Base-by-base conservation (phyloP, 495 filamentous ascomycete genomes). In the Pyrenopolyporus hunteri region DNA sequence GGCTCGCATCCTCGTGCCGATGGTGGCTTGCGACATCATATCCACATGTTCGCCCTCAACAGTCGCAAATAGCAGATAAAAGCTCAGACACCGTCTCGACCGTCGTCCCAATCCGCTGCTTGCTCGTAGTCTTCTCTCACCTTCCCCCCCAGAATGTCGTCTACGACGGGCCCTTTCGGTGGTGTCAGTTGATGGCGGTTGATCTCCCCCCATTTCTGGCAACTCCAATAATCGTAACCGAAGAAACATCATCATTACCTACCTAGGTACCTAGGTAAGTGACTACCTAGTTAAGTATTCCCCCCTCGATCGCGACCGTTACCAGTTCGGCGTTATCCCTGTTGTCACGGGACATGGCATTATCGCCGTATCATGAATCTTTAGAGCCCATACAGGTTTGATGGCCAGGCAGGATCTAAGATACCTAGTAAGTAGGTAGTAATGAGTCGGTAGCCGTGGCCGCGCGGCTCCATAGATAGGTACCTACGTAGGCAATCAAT, bases 271-370 rank as follows among this genome's bases (percentile, higher is more conserved):
- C n/a, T n/a, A 10, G 3, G 0, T 23, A 23, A 22, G 13, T 17
- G 23, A 42, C 23, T 11, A 42, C 19, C 13, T 42, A n/a, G 10
- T 23, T 11, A 42, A 42, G 20, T 42, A 23, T 17, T 36, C 32
- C 57, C 53, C 63, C 56, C 63, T 66, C 42, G 63, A 60, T 57
- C 32, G 51, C 42, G 63, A 48, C 52, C 33, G n/a, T 52, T 36
- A 14, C 22, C 46, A 40, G 16, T 43, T 65, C 32, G 17, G 46
- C 32, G 6, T 10, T 29, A 36, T 40, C 43, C 63, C 40, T 49
- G 9, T 56, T 4, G 11, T 20, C 1, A 20, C 2, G 23, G 32
- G 20, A 37, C 28, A 23, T 14, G n/a, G 13, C 40, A 29, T 40
- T 48, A 19, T 43, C 6, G n/a, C n/a, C n/a, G n/a, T 4, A 28